A percentile compares a stretch with the other conserved stretches of the same genome.
Evolutionary conservation across 495 filamentous ascomycete species (phyloP).

Genomic region (Penicillium daleae): DNA sequence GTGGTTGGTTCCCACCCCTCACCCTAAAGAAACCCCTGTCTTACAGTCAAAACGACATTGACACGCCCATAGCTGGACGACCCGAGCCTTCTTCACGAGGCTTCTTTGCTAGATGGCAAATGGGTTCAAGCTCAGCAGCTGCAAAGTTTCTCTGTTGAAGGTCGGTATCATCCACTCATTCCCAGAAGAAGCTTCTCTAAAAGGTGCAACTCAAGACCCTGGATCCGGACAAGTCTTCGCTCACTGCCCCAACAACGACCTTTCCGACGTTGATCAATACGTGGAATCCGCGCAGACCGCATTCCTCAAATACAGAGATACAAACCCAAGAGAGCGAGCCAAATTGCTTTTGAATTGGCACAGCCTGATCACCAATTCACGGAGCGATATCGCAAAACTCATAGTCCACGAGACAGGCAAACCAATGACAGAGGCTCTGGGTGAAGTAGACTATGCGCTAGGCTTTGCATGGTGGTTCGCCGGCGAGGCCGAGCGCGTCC

Average conservation of each 20-base stretch:
- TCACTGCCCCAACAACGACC: neutral
- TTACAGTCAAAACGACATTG: too few relatives aligned
- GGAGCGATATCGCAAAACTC: neutral
- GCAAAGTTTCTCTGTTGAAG: neutral
- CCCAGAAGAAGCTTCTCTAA: too few relatives aligned
- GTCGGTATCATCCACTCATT: too few relatives aligned
- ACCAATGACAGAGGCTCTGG: neutral
- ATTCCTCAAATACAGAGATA: neutral
- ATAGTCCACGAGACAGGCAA: neutral
- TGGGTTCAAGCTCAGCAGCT: neutral
- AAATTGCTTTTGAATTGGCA: neutral
- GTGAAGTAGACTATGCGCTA: slow-evolving; percentile 50
- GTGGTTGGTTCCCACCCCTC: too few relatives aligned
- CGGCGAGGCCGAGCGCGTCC: slow-evolving; percentile 53
- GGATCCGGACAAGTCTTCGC: neutral
- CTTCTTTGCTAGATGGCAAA: neutral
- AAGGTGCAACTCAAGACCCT: neutral
- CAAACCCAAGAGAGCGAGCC: neutral
- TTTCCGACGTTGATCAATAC: neutral
- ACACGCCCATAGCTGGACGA: neutral
- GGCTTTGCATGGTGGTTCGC: slow-evolving; percentile 57
- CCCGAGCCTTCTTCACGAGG: neutral
- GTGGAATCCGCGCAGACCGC: neutral
- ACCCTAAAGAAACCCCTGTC: too few relatives aligned
- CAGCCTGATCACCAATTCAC: neutral